Conservation (phyloP, 306 rosid genomes). For the Crotalaria pallida region DNA sequence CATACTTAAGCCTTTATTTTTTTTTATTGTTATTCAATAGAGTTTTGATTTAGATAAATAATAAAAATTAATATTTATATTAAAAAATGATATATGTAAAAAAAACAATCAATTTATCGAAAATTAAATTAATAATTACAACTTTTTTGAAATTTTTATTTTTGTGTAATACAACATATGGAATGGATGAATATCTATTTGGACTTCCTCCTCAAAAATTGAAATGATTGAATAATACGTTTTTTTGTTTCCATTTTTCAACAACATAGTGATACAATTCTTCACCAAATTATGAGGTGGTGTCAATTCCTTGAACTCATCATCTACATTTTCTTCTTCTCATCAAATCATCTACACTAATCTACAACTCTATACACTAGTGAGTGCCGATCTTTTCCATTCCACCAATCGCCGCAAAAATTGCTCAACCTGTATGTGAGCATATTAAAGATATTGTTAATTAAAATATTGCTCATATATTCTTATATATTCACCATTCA, state of each 20-base stretch:
- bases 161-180: no score
- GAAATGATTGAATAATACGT: conserved; percentile 6
- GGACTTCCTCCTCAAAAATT: conserved; percentile 1
- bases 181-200: no score
- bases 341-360: conserved; percentile 19
- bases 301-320: conserved; percentile 21
- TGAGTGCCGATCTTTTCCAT: conserved; percentile 45
- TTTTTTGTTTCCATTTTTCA: conserved; percentile 6
- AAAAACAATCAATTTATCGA: no score
- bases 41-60: no score
- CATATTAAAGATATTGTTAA: background rate
- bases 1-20: no score
- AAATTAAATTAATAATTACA: no score
- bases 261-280: conserved; percentile 26
- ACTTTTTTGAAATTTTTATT: no score
- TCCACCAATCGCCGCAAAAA: conserved; percentile 75
- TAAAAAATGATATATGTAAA: no score
- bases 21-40: no score
- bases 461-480: background rate
- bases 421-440: conserved; percentile 55
- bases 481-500: conserved; percentile 2
- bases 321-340: no score
- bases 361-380: conserved; percentile 18
- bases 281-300: conserved; percentile 32
- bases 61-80: no score